phyloP scores from a whole-genome alignment of 2,329 filamentous ascomycete species.

The Phyllachora maydis region DNA sequence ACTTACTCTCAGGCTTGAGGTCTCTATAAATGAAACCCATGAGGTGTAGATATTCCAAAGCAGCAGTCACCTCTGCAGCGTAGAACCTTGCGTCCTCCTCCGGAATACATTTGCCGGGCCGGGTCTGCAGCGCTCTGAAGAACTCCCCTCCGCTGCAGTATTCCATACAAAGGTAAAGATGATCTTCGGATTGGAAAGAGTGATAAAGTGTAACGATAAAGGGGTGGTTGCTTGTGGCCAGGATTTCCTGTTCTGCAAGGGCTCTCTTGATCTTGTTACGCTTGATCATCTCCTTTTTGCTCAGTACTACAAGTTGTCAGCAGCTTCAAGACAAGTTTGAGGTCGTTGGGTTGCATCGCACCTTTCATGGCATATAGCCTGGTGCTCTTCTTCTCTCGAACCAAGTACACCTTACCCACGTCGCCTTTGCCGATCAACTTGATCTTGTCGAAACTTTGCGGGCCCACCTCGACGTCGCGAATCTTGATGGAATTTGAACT shows the following conservation, averaged over 20 bases:
- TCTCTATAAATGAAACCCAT: conserved; percentile 99
- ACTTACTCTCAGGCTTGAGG: conserved; percentile 89
- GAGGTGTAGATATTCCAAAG: conserved; percentile 86
- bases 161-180: conserved; percentile 99
- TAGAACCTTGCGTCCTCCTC: conserved; percentile 97
- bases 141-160: conserved; percentile 98
- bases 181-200: conserved; percentile 97
- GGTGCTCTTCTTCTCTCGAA: conserved; percentile 92
- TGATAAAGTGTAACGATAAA: conserved; percentile 98
- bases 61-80: conserved; percentile 90
- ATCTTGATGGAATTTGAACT: conserved; percentile 99
- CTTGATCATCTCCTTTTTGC: conserved; percentile 99
- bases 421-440: conserved; percentile 98
- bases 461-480: conserved; percentile 86
- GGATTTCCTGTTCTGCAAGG: conserved; percentile 89
- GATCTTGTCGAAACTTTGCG: conserved; percentile 96
- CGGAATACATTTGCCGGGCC: conserved; percentile 90
- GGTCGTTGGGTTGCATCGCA: conserved; percentile 18
- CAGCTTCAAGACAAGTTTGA: conserved; percentile 1
- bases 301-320: conserved; percentile 50
- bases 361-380: conserved; percentile 98
- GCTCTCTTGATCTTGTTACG: conserved; percentile 99
- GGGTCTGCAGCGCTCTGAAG: conserved; percentile 87
- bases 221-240: conserved; percentile 95
- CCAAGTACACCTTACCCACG: conserved; percentile 94